Conservation (phyloP, 2,329 filamentous ascomycete genomes). For the Ascochyta koolunga region DNA sequence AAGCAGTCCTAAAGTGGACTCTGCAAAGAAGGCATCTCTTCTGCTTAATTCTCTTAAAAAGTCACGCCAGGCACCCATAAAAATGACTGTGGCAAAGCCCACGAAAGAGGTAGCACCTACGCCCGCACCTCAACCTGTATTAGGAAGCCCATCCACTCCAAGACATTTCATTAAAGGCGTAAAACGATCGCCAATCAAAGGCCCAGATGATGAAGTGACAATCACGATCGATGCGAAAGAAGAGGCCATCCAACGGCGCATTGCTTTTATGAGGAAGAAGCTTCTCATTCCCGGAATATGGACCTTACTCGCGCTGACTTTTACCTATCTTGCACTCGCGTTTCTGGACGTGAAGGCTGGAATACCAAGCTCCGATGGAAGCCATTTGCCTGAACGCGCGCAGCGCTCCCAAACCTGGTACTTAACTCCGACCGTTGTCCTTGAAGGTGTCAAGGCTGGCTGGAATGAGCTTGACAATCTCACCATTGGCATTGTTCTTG, state of each 20-base stretch:
- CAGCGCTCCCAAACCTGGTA: slow-evolving; percentile 19
- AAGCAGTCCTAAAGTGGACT: not conserved
- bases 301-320: slow-evolving; percentile 15
- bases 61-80: not conserved
- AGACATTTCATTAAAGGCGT: slow-evolving; percentile 3
- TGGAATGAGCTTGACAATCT: slow-evolving; percentile 22
- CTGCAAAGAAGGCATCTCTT: not conserved
- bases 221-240: slow-evolving; percentile 5
- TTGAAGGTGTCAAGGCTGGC: slow-evolving; percentile 15
- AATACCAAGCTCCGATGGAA: not conserved
- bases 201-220: not conserved
- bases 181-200: not conserved
- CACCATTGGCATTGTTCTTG: slow-evolving; percentile 19
- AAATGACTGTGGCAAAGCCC: not conserved
- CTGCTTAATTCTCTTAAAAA: not conserved
- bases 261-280: slow-evolving; percentile 9
- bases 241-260: slow-evolving; percentile 7
- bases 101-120: not conserved
- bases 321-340: slow-evolving; percentile 16
- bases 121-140: not conserved
- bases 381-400: slow-evolving; percentile 3
- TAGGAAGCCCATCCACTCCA: not conserved
- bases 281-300: slow-evolving; percentile 21
- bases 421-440: slow-evolving; percentile 15
- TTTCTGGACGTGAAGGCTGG: slow-evolving; percentile 17